phyloP scores from a whole-genome alignment of 371 early-diverging fungal genomes.

The Dichotomocladium elegans region DNA sequence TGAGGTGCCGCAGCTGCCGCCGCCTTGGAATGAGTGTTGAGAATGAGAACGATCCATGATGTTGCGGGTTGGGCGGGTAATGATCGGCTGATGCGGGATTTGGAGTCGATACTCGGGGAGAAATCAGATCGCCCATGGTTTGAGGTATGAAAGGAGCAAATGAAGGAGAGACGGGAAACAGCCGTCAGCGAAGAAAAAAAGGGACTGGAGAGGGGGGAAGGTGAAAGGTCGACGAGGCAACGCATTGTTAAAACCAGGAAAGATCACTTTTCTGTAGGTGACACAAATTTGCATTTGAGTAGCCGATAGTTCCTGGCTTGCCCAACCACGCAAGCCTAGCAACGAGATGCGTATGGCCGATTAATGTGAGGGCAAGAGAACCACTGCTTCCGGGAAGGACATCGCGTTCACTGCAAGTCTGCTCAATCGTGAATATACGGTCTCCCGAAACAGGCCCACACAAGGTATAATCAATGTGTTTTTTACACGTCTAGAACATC shows the following conservation, averaged over 20 bases:
- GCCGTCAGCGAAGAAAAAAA: background rate
- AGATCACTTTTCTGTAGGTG: no score
- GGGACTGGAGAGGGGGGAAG: background rate
- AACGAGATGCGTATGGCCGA: no score
- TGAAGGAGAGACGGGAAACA: background rate
- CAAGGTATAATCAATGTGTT: no score
- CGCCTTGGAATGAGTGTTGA: conserved; percentile 1
- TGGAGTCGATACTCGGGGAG: background rate
- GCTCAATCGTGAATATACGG: no score
- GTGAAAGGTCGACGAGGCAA: background rate
- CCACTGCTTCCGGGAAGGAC: no score
- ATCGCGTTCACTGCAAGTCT: no score
- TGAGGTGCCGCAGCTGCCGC: background rate
- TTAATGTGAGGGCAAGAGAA: no score
- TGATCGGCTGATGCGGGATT: background rate
- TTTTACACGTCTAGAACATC: no score
- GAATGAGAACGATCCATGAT: background rate
- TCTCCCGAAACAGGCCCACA: no score
- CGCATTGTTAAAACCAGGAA: background rate
- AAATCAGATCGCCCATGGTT: background rate
- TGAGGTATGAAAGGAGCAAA: background rate
- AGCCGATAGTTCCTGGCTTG: no score
- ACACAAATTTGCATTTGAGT: background rate
- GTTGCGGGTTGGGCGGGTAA: background rate
- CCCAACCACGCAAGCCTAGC: no score